Evolutionary conservation across 805 yeast species (phyloP).

Genomic region (Tetrapisispora taiwanensis): DNA sequence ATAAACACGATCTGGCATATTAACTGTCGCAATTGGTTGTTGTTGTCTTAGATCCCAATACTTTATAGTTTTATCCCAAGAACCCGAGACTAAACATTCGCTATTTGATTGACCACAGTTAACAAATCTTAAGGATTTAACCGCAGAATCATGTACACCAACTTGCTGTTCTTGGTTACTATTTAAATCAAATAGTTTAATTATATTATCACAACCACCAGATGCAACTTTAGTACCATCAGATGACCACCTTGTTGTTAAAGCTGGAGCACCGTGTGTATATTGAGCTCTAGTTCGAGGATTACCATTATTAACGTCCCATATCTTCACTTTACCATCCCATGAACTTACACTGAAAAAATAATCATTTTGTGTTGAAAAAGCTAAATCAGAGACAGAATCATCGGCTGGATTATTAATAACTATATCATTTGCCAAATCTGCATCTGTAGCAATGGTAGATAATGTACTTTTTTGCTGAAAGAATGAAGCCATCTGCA

Average conservation of each 20-base stretch:
- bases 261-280: constrained; percentile 83
- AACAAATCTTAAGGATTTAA: constrained; percentile 62
- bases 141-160: constrained; percentile 80
- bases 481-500: constrained; percentile 10
- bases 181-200: constrained; percentile 70
- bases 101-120: constrained; percentile 75
- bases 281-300: constrained; percentile 81
- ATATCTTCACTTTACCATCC: constrained; percentile 91
- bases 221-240: constrained; percentile 85
- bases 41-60: constrained; percentile 92
- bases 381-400: constrained; percentile 70
- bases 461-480: constrained; percentile 6
- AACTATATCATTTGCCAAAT: constrained; percentile 55
- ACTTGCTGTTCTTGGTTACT: constrained; percentile 78
- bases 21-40: constrained; percentile 72
- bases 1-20: constrained; percentile 84
- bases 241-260: constrained; percentile 70
- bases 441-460: constrained; percentile 25
- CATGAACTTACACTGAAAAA: constrained; percentile 79
- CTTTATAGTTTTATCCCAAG: constrained; percentile 91
- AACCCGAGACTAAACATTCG: constrained; percentile 73
- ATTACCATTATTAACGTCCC: constrained; percentile 73
- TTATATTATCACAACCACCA: constrained; percentile 88
- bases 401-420: constrained; percentile 82
- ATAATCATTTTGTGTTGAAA: constrained; percentile 77